Evolutionary conservation across 2,329 filamentous ascomycete species (phyloP).

Genomic region (Diaporthe destruens): DNA sequence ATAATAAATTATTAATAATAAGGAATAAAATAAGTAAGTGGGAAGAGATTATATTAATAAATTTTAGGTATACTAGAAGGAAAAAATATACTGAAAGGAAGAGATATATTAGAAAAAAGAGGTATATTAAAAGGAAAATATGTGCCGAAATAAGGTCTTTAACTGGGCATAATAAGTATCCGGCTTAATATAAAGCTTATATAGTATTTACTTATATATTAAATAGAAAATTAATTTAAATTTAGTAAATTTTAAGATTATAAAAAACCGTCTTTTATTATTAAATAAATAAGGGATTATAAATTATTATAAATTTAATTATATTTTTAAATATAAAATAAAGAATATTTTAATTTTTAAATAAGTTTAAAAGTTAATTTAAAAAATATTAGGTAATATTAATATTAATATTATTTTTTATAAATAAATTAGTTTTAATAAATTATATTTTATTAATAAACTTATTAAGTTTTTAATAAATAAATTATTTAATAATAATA

Average conservation of each 20-base stretch:
- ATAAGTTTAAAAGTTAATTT: neutral
- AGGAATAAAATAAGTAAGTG: too few relatives aligned
- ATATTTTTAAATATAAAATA: neutral
- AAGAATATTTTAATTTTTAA: neutral
- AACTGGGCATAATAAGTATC: neutral
- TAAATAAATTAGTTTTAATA: neutral
- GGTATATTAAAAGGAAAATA: neutral
- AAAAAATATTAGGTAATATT: neutral
- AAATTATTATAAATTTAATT: neutral
- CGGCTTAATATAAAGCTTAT: too few relatives aligned
- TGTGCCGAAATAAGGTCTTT: neutral
- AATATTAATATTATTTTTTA: constrained; percentile 1
- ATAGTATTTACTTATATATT: neutral
- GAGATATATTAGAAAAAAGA: neutral
- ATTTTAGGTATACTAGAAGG: neutral
- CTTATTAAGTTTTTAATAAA: neutral
- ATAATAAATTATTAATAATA: neutral
- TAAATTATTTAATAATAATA: neutral
- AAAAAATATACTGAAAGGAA: neutral
- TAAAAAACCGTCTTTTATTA: neutral
- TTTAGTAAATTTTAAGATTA: neutral
- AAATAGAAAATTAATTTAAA: neutral
- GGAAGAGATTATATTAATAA: neutral
- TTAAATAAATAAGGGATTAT: neutral
- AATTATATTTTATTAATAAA: neutral